Evolutionary conservation across 495 filamentous ascomycete species (phyloP).

Genomic region (Rhizodiscina lignyota): DNA sequence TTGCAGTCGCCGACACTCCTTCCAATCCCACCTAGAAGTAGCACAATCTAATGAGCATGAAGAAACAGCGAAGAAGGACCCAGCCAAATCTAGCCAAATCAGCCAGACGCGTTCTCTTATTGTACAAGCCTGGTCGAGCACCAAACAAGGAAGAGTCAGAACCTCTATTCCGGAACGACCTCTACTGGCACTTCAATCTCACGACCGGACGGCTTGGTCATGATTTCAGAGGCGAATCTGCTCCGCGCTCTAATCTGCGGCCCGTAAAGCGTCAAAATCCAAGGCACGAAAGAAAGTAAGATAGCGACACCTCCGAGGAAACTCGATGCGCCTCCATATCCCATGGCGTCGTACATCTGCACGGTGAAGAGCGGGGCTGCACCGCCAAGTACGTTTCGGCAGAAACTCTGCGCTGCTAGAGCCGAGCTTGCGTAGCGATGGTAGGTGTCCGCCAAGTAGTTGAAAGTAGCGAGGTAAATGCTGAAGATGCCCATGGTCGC

Average conservation of each 20-base stretch:
- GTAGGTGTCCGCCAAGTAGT: constrained; percentile 88
- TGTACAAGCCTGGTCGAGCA: too few species aligned
- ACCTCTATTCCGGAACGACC: too few species aligned
- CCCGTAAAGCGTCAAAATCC: constrained; percentile 71
- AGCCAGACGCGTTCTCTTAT: too few species aligned
- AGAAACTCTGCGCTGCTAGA: constrained; percentile 73
- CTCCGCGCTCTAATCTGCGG: constrained; percentile 61
- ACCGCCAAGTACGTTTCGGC: constrained; percentile 70
- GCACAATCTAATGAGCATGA: constrained; percentile 35
- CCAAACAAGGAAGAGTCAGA: too few species aligned
- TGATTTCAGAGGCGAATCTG: constrained; percentile 43
- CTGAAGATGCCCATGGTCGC: constrained; percentile 80
- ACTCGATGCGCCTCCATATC: constrained; percentile 55
- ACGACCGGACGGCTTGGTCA: too few species aligned
- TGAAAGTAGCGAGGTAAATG: constrained; percentile 83
- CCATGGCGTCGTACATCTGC: constrained; percentile 54
- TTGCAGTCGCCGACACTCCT: constrained; percentile 49
- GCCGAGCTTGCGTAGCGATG: constrained; percentile 72
- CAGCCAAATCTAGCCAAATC: constrained; percentile 21
- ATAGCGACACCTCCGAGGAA: constrained; percentile 61
- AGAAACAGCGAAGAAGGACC: constrained; percentile 20
- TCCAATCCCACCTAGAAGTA: constrained; percentile 45
- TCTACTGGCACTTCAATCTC: too few species aligned
- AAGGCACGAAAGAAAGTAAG: constrained; percentile 62
- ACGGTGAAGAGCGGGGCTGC: constrained; percentile 64